phyloP scores from a whole-genome alignment of 768 basidiomycete genomes.

The Phylloporus sp. region DNA sequence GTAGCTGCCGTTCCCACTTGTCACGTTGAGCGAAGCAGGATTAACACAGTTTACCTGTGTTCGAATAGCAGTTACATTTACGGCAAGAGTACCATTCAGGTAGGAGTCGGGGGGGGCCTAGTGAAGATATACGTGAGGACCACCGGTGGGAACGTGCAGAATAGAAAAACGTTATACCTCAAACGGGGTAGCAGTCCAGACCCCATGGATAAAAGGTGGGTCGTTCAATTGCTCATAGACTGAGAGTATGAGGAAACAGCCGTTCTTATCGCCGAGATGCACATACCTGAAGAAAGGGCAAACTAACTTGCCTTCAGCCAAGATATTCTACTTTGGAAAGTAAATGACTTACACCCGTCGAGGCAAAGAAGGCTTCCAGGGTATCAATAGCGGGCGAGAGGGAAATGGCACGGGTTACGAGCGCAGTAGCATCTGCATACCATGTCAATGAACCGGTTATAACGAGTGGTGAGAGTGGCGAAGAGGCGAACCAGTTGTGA shows the following conservation, averaged over 20 bases:
- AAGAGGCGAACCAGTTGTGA: slow-evolving; percentile 9
- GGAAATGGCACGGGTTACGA: slow-evolving; percentile 39
- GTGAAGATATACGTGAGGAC: not conserved
- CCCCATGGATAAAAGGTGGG: slow-evolving; percentile 50
- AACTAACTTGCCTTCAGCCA: slow-evolving; percentile 29
- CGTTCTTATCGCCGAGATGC: not conserved
- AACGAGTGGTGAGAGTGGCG: slow-evolving; percentile 11
- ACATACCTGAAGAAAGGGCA: slow-evolving; percentile 25
- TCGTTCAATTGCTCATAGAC: slow-evolving; percentile 41
- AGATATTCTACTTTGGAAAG: not conserved
- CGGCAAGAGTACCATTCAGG: slow-evolving; percentile 49
- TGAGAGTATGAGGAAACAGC: slow-evolving; percentile 3
- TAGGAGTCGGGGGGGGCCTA: slow-evolving; percentile 41
- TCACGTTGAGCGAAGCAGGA: slow-evolving; percentile 30
- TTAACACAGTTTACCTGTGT: slow-evolving; percentile 46
- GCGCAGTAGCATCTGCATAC: slow-evolving; percentile 34
- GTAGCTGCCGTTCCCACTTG: slow-evolving; percentile 25
- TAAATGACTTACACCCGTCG: slow-evolving; percentile 45
- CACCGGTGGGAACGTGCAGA: not conserved
- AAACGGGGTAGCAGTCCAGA: slow-evolving; percentile 55
- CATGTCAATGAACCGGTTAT: not conserved
- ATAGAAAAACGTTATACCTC: slow-evolving; percentile 31
- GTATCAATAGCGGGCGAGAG: slow-evolving; percentile 40
- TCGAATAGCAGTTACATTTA: slow-evolving; percentile 46
- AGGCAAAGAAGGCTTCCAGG: slow-evolving; percentile 53